Evolutionary conservation across 2,329 filamentous ascomycete species (phyloP).

Genomic region (Pseudogymnoascus sp.): DNA sequence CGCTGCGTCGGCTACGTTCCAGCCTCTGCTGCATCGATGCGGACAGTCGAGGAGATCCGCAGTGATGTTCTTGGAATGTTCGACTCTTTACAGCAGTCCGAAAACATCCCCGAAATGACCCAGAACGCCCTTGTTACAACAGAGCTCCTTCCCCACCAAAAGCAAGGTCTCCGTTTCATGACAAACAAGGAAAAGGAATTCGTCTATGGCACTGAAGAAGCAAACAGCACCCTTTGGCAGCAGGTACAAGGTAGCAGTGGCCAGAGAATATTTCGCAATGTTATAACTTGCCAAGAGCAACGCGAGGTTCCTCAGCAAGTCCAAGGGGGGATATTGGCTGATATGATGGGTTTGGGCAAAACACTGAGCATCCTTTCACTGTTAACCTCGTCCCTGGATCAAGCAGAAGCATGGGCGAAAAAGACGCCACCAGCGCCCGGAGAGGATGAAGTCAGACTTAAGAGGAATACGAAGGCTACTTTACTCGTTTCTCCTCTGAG

Average conservation of each 20-base stretch:
- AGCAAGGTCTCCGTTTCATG: conserved; percentile 85
- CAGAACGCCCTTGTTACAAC: conserved; percentile 54
- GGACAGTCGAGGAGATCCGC: conserved; percentile 78
- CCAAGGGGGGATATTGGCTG: conserved; percentile 66
- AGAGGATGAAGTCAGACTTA: conserved; percentile 34
- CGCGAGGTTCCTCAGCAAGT: conserved; percentile 54
- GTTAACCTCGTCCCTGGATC: conserved; percentile 54
- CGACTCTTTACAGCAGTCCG: conserved; percentile 67
- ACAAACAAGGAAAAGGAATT: conserved; percentile 62
- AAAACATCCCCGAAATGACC: conserved; percentile 68
- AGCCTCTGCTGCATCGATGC: conserved; percentile 28
- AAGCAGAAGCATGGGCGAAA: conserved; percentile 22
- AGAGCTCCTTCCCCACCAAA: conserved; percentile 73
- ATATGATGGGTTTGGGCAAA: conserved; percentile 87
- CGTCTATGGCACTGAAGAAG: conserved; percentile 50
- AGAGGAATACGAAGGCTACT: conserved; percentile 67
- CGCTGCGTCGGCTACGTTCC: conserved; percentile 27
- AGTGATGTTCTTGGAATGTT: conserved; percentile 82
- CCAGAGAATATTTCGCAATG: conserved; percentile 62
- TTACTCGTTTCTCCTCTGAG: conserved; percentile 83
- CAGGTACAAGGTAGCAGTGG: conserved; percentile 47
- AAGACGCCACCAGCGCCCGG: conserved; percentile 23
- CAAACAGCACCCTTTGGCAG: conserved; percentile 72
- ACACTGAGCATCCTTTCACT: conserved; percentile 79
- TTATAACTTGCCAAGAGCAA: conserved; percentile 69